Evolutionary conservation across 257 asterid genomes (phyloP), one percentile per base, ranked within the genome.

Genomic region (Lantana camara): DNA sequence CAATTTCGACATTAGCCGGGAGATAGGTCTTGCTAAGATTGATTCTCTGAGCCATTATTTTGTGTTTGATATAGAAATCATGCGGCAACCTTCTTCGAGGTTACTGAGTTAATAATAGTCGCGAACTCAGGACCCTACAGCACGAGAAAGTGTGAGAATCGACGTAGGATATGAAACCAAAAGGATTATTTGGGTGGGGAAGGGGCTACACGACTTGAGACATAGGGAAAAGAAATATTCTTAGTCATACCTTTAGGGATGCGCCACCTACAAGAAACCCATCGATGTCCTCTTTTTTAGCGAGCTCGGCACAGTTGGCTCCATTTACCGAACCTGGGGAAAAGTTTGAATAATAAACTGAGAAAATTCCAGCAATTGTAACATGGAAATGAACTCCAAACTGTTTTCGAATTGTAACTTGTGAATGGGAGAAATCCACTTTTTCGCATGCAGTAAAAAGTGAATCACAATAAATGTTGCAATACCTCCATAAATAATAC

Each of bases 401-500:
- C n/a, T n/a, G n/a, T 30, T 2, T 30, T 30, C 7, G 7, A 30
- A 35, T 35, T 35, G 7, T 35, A 35, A 27, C 55, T 35, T 16
- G 19, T 47, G 52, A 19, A 59, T 17, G 15, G 40, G 40, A 35
- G 9, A n/a, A 37, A 29, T 68, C 54, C 7, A 23, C 35, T 47
- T 57, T 22, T 11, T 19, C 50, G n/a, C 40, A 5, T 29, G 67
- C 46, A 47, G 29, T 19, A 11, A 55, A 29, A 32, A 17, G 44
- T 5, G 49, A 40, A 17, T 9, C 12, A 1, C 35, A 41, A 29
- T 14, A 62, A 27, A 24, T 7, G 16, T 17, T n/a, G 22, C 52
- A 15, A n/a, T 75, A 94, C 99, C 99, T 90, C 97, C 98, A 40
- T 94, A 94, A 54, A 90, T 90, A 70, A 94, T 84, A 61, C 98